Percentiles rank a stretch among this genome's conserved stretches.
These are phyloP conservation scores for Colletotrichum liaoningense DNA, from an alignment of 2,329 filamentous ascomycete species.

Conservation along the genomic window DNA sequence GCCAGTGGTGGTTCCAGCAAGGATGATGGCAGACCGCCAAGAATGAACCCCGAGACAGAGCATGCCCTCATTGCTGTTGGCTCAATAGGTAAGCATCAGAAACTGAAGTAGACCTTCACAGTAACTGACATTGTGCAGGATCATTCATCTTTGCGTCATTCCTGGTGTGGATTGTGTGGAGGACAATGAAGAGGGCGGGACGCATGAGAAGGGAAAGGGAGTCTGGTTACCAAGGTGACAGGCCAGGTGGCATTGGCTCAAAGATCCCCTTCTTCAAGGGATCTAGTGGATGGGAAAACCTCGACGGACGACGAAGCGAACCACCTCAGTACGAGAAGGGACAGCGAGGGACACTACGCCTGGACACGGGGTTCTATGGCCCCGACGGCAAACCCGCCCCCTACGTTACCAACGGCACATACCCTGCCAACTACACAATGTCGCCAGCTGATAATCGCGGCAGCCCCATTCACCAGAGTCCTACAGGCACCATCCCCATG, in stretches of 20 bases:
- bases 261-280: constrained; percentile 52
- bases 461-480: constrained; percentile 32
- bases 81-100: constrained; percentile 45
- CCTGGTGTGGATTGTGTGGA: constrained; percentile 58
- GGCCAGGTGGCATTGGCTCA: constrained; percentile 41
- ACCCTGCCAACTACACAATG: constrained; percentile 22
- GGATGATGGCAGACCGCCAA: constrained; percentile 23
- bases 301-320: constrained; percentile 37
- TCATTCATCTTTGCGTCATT: constrained; percentile 58
- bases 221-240: constrained; percentile 37
- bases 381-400: constrained; percentile 30
- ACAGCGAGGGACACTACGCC: constrained; percentile 34
- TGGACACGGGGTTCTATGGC: constrained; percentile 41
- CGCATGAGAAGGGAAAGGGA: constrained; percentile 43
- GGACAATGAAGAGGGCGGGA: constrained; percentile 51
- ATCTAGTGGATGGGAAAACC: constrained; percentile 47
- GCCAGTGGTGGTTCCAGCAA: constrained; percentile 7
- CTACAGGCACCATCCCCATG: constrained; percentile 22
- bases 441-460: constrained; percentile 26
- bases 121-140: constrained; percentile 43
- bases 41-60: constrained; percentile 43
- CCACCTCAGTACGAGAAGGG: constrained; percentile 42
- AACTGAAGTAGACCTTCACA: no score
- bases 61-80: constrained; percentile 49
- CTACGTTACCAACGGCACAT: constrained; percentile 11